These are phyloP conservation scores for Syncephalastrum racemosum DNA, from an alignment of 371 early-diverging fungal species.

Conservation along the genomic window DNA sequence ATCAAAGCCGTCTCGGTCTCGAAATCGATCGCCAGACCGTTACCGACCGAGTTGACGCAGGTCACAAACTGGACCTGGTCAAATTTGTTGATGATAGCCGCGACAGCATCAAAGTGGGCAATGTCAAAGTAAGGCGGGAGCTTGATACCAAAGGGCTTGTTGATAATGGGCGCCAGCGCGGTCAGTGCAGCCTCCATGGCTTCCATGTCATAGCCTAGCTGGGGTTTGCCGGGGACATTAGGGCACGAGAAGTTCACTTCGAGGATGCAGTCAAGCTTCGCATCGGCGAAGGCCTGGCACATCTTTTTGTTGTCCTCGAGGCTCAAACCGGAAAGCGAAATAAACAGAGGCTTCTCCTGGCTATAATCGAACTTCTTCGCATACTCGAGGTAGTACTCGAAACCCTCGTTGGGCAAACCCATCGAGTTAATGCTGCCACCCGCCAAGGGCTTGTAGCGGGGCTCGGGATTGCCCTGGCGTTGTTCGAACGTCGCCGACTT, in stretches of 20 bases:
- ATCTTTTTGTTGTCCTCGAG: constrained; percentile 47
- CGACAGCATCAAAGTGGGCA: constrained; percentile 49
- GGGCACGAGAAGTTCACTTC: constrained; percentile 56
- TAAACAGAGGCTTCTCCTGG: constrained; percentile 44
- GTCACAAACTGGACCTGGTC: constrained; percentile 47
- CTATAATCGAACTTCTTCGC: constrained; percentile 43
- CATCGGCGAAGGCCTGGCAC: constrained; percentile 41
- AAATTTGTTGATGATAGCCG: constrained; percentile 41
- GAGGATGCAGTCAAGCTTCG: constrained; percentile 40
- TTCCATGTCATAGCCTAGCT: constrained; percentile 49
- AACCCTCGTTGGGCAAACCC: constrained; percentile 52
- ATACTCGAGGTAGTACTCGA: constrained; percentile 46
- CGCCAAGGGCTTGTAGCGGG: constrained; percentile 43
- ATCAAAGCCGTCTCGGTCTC: constrained; percentile 49
- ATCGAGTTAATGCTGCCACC: constrained; percentile 52
- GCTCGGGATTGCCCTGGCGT: constrained; percentile 48
- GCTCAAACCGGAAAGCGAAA: constrained; percentile 47
- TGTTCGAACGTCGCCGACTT: constrained; percentile 45
- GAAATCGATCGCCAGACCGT: constrained; percentile 50
- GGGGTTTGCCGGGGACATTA: constrained; percentile 53
- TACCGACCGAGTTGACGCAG: constrained; percentile 53
- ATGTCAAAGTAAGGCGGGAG: constrained; percentile 54
- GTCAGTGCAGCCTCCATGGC: constrained; percentile 46
- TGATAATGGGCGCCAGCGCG: constrained; percentile 44
- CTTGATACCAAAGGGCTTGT: constrained; percentile 54